phyloP scores from a whole-genome alignment of 345 rosid genomes.

The Erysimum cheiranthoides region DNA sequence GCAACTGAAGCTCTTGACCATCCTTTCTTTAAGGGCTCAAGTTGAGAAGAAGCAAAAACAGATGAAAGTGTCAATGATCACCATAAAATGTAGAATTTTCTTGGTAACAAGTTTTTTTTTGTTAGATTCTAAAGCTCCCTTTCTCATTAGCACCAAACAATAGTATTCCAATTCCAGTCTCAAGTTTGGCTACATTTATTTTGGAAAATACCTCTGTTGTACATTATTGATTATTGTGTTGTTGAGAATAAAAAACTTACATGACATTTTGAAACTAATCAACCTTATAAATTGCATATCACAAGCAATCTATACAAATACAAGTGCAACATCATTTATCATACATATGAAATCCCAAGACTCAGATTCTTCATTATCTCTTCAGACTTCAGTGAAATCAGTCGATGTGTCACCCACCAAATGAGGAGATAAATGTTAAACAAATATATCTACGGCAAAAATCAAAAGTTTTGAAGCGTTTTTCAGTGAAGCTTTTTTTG shows the following conservation, averaged over 20 bases:
- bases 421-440: not conserved
- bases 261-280: conserved; percentile 13
- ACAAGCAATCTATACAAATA: not conserved
- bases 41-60: conserved; percentile 33
- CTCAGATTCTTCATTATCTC: not conserved
- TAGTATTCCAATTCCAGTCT: conserved; percentile 12
- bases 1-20: conserved; percentile 75
- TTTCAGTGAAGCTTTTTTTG: too few species aligned
- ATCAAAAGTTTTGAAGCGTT: not conserved
- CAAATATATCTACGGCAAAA: too few species aligned
- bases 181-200: conserved; percentile 23
- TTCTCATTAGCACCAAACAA: conserved; percentile 28
- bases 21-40: conserved; percentile 59
- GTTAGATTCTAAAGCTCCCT: conserved; percentile 25
- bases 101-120: conserved; percentile 29
- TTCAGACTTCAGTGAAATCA: not conserved
- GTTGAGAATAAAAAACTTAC: conserved; percentile 14
- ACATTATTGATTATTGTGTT: conserved; percentile 28
- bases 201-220: conserved; percentile 38
- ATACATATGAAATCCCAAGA: not conserved
- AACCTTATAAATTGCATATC: conserved; percentile 1
- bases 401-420: not conserved
- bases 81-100: conserved; percentile 35
- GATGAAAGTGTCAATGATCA: not conserved
- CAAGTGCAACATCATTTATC: not conserved